Base-by-base conservation (phyloP, 768 basidiomycete species). In the Paxillus ammoniavirescens region DNA sequence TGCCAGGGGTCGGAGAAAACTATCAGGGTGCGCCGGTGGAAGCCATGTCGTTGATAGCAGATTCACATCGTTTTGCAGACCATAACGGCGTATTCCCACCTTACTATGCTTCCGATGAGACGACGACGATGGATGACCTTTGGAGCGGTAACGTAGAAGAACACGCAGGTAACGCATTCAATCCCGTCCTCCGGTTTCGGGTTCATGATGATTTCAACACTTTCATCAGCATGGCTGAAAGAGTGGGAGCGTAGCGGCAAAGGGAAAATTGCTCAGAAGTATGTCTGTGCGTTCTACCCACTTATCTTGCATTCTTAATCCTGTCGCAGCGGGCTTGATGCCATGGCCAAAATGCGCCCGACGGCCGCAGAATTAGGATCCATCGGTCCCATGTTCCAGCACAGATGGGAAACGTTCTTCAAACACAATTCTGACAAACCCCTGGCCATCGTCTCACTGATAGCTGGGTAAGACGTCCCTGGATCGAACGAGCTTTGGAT, bases 251-350 rank as follows among this genome's bases (percentile, higher is more conserved):
- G 65, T 35, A 61, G 65, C 1, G 80, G 78, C 0, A 71, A 64
- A 38, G 81, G 81, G 2, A 57, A 78, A 33, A 69, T 85, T 57
- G 72, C 82, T 2, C 74, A 79, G 60, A 86, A 83, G 85, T 84
- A 36, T 6, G 74, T 50, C 37, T 5, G 53, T 21, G 30, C 14
- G n/a, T 31, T 42, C 38, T 4, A 43, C 23, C 0, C 33, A n/a
- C 30, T 30, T 37, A 26, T n/a, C 21, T 26, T 15, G 50, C 40
- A 21, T 23, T 7, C 15, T 49, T 6, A 45, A 35, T 31, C 4
- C 28, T 10, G n/a, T 46, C n/a, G 2, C 54, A 64, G 63, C 17
- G 59, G 54, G 6, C 15, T 18, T 2, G 68, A 63, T 15, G 63
- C 50, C 2, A 26, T 45, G 6, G 49, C 61, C 42, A 70, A 69